Base-by-base conservation (phyloP, 2,329 filamentous ascomycete genomes). In the Pezicula neosporulosa region DNA sequence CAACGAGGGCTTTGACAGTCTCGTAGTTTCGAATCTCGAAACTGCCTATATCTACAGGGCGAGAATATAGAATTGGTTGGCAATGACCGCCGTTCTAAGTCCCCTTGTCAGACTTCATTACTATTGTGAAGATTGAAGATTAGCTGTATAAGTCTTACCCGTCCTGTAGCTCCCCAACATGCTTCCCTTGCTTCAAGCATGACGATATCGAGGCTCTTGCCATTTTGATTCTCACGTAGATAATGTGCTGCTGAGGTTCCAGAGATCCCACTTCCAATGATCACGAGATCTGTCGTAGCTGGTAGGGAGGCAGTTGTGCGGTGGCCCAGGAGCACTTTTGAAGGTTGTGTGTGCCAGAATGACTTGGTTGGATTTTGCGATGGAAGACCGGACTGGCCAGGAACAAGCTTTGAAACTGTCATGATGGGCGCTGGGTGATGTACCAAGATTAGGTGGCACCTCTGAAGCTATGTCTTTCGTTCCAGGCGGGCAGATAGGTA, bases 141-240 rank as follows among this genome's bases (percentile, higher is more conserved):
- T 33, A 33, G 30, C 7, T 10, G 9, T 33, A 13, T 7, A 10
- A 13, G 30, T 10, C 82, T 75, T 63, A 89, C 86, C 63, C 88
- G 72, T 16, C 89, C 88, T 1, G 88, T 93, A n/a, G 89, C 89
- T 16, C 89, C 89, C 81, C 82, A 91, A 63, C 88, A 92, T 4
- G 85, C 87, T 72, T 92, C 88, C 60, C 89, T 77, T 15, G 89
- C 89, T 69, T 93, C 89, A 4, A 93, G 74, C 73, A 92, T 78
- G 6, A 92, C 74, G 7, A 91, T 77, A n/a, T 70, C 74, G 52
- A 77, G 70, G 4, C 54, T 49, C 39, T 56, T 75, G 72, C 37
- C 70, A 52, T 67, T 56, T 56, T 72, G 51, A 72, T 75, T 62
- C 71, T 78, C 68, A 54, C 63, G 55, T 48, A 90, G 72, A 63